A percentile compares a stretch with the other conserved stretches of the same genome.
phyloP scores from a whole-genome alignment of 352 stramenopile species.

The Pythium dissimile region DNA sequence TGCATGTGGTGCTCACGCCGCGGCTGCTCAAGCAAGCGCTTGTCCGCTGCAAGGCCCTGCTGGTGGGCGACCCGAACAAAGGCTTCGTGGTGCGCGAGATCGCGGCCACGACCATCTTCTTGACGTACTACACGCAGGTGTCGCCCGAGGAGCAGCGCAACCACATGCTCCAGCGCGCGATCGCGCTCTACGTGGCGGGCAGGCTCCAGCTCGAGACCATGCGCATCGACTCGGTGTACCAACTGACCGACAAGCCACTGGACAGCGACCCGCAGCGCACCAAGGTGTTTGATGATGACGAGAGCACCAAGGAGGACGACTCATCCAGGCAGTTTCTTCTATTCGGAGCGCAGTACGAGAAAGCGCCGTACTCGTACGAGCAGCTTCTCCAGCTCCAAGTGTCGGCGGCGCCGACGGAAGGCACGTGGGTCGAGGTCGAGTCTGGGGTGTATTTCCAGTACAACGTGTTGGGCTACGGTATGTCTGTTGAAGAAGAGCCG shows the following conservation, averaged over 20 bases:
- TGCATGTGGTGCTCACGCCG: constrained; percentile 1
- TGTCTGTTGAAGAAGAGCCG: not conserved
- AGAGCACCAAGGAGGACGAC: constrained; percentile 1
- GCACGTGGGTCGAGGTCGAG: not conserved
- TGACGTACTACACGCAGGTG: constrained; percentile 27
- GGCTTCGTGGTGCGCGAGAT: constrained; percentile 21
- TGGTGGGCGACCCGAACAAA: not conserved
- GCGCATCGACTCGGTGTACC: constrained; percentile 35
- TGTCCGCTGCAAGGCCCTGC: not conserved
- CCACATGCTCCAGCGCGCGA: constrained; percentile 52
- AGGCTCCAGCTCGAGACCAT: constrained; percentile 35
- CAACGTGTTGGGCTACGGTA: constrained; percentile 4
- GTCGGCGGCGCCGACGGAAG: not conserved
- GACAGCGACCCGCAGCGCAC: not conserved
- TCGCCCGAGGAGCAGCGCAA: constrained; percentile 40
- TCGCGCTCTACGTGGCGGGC: constrained; percentile 41
- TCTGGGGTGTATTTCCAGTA: constrained; percentile 9
- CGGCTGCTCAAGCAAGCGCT: no score
- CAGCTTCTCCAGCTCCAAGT: constrained; percentile 4
- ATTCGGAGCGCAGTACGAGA: not conserved
- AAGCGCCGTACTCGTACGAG: constrained; percentile 3
- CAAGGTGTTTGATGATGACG: constrained; percentile 5
- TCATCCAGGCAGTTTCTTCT: not conserved
- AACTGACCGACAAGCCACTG: constrained; percentile 41
- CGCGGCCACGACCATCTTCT: constrained; percentile 28